These are phyloP conservation scores for Dendrothele bispora DNA, from an alignment of 768 basidiomycete species.

Conservation along the genomic window DNA sequence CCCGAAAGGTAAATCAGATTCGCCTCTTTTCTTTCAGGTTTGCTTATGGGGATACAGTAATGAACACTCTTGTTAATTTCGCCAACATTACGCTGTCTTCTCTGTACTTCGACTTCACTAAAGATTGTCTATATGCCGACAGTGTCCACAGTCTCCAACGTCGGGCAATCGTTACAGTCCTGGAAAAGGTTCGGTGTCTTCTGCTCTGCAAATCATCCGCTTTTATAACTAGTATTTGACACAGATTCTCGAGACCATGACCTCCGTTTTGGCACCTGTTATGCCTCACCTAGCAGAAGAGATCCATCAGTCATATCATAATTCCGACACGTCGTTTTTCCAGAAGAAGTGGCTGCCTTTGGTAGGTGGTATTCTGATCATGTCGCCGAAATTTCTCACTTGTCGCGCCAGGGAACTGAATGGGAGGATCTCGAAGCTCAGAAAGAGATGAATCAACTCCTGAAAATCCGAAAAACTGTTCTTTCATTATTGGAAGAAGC, in stretches of 20 bases:
- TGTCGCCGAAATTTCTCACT: not conserved
- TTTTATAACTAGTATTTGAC: not conserved
- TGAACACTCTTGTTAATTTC: constrained; percentile 72
- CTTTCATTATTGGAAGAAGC: constrained; percentile 76
- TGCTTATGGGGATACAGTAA: constrained; percentile 44
- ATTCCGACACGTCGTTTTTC: constrained; percentile 62
- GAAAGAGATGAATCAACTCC: constrained; percentile 60
- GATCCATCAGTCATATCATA: constrained; percentile 52
- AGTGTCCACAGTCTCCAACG: constrained; percentile 49
- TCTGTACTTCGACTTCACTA: constrained; percentile 89
- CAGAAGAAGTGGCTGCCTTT: constrained; percentile 64
- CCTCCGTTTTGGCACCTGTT: constrained; percentile 77
- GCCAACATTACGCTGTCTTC: constrained; percentile 84
- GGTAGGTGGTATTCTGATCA: constrained; percentile 43
- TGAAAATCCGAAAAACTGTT: constrained; percentile 61
- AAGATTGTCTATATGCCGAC: constrained; percentile 87
- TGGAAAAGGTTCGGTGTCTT: constrained; percentile 56
- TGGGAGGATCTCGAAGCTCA: constrained; percentile 65
- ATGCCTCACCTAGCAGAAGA: constrained; percentile 92
- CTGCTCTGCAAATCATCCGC: not conserved
- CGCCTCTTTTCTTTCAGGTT: constrained; percentile 5
- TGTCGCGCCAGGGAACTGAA: constrained; percentile 44
- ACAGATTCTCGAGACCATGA: constrained; percentile 68
- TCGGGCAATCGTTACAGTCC: constrained; percentile 64
- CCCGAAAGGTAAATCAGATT: constrained; percentile 59